phyloP scores from a whole-genome alignment of 768 basidiomycete species.

The Amylocystis lapponica region DNA sequence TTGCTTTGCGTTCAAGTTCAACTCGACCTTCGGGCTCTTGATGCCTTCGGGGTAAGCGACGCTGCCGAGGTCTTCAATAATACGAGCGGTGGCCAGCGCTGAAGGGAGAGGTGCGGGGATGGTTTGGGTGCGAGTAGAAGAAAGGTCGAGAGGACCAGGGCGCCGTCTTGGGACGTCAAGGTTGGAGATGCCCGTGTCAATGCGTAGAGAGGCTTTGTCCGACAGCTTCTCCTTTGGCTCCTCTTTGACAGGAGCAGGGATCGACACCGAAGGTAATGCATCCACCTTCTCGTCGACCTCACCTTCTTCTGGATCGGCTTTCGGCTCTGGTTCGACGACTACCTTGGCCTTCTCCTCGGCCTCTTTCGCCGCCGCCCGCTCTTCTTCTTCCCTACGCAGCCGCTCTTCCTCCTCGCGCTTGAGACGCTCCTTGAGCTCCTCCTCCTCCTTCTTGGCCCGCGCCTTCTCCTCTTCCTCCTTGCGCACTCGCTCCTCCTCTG shows the following conservation, averaged over 20 bases:
- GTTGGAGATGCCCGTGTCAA: conserved; percentile 50
- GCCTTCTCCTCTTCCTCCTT: conserved; percentile 34
- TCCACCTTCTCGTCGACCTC: conserved; percentile 42
- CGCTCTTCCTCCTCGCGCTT: conserved; percentile 37
- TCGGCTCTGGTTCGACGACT: conserved; percentile 17
- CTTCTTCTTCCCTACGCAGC: conserved; percentile 27
- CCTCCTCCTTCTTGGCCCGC: conserved; percentile 37
- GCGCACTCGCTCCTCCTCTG: conserved; percentile 28
- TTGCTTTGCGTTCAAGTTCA: conserved; percentile 77
- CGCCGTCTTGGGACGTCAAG: conserved; percentile 36
- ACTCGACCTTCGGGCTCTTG: conserved; percentile 73
- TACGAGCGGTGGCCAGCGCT: conserved; percentile 73
- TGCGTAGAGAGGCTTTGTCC: conserved; percentile 53
- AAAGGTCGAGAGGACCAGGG: conserved; percentile 71
- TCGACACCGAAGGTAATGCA: conserved; percentile 2
- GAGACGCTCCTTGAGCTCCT: conserved; percentile 37
- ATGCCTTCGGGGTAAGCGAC: conserved; percentile 81
- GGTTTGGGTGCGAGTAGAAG: conserved; percentile 39
- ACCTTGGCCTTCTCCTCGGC: conserved; percentile 34
- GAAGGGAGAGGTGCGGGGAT: conserved; percentile 48
- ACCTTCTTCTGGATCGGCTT: conserved; percentile 40
- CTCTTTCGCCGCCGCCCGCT: conserved; percentile 30
- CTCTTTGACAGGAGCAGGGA: conserved; percentile 23
- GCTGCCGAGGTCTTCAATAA: conserved; percentile 74
- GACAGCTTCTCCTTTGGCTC: conserved; percentile 39